Evolutionary conservation across 2,329 filamentous ascomycete species (phyloP).

Genomic region (Penicillium griseofulvum): DNA sequence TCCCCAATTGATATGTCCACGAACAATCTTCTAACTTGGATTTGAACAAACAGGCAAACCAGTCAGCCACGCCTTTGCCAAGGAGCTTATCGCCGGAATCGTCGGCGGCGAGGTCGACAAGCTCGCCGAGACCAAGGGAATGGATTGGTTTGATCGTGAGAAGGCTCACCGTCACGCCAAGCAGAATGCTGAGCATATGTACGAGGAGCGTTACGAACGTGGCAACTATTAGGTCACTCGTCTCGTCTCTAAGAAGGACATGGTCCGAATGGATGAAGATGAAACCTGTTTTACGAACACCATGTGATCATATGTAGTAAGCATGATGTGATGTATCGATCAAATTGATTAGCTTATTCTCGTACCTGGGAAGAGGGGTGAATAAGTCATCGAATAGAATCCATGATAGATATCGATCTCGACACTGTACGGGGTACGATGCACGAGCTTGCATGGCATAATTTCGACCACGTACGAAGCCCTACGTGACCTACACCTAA

Average conservation of each 20-base stretch:
- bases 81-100: conserved; percentile 71
- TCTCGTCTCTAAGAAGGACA: not conserved
- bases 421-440: not conserved
- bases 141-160: conserved; percentile 59
- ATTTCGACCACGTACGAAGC: conserved; percentile 2
- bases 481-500: not conserved
- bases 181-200: conserved; percentile 58
- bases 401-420: not conserved
- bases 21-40: not conserved
- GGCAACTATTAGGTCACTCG: conserved; percentile 48
- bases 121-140: conserved; percentile 68
- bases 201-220: conserved; percentile 60
- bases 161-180: conserved; percentile 60
- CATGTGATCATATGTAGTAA: not conserved
- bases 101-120: conserved; percentile 75
- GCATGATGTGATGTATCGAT: not conserved
- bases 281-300: not conserved
- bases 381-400: not conserved
- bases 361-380: conserved; percentile 1
- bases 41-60: conserved; percentile 57
- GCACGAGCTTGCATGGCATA: not conserved
- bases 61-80: conserved; percentile 71
- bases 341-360: not conserved
- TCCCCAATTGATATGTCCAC: not conserved
- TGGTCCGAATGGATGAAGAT: not conserved